Conservation (phyloP, 2,329 filamentous ascomycete genomes). For the Claviceps paspali region DNA sequence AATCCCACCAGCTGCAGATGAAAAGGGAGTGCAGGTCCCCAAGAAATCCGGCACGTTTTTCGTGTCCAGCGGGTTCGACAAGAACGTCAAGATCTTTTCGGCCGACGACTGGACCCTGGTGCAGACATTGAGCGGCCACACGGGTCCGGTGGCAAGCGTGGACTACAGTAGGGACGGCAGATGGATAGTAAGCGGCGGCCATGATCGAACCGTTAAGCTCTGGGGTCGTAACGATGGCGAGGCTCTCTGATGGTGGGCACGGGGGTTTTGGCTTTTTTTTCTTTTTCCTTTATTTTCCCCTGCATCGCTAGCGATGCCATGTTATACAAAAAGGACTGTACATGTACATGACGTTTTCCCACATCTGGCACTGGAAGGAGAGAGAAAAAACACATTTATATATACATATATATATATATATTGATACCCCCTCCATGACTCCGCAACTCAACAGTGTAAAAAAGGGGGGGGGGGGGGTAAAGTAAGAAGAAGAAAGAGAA, state of each 20-base stretch:
- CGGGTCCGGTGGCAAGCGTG: conserved; percentile 78
- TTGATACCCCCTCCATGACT: too few species aligned
- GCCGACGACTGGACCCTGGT: conserved; percentile 90
- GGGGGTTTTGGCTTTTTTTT: too few species aligned
- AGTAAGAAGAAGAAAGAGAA: too few species aligned
- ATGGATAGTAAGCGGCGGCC: conserved; percentile 90
- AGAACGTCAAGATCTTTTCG: conserved; percentile 88
- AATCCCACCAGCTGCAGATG: conserved; percentile 41
- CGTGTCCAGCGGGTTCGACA: conserved; percentile 82
- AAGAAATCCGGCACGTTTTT: conserved; percentile 88
- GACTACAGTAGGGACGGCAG: conserved; percentile 74
- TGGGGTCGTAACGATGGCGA: conserved; percentile 77
- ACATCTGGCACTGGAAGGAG: too few species aligned
- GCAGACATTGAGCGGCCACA: conserved; percentile 78
- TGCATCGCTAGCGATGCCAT: too few species aligned
- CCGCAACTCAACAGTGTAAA: too few species aligned
- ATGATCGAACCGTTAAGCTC: conserved; percentile 89
- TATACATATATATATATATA: too few species aligned
- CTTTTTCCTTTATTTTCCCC: too few species aligned
- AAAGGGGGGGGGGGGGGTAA: too few species aligned
- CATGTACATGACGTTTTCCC: too few species aligned
- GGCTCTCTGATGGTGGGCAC: conserved; percentile 23
- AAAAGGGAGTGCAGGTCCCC: conserved; percentile 51
- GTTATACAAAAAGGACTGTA: too few species aligned
- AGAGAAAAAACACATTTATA: too few species aligned